phyloP scores from a whole-genome alignment of 306 rosid species.

The Vachellia pachyceras region DNA sequence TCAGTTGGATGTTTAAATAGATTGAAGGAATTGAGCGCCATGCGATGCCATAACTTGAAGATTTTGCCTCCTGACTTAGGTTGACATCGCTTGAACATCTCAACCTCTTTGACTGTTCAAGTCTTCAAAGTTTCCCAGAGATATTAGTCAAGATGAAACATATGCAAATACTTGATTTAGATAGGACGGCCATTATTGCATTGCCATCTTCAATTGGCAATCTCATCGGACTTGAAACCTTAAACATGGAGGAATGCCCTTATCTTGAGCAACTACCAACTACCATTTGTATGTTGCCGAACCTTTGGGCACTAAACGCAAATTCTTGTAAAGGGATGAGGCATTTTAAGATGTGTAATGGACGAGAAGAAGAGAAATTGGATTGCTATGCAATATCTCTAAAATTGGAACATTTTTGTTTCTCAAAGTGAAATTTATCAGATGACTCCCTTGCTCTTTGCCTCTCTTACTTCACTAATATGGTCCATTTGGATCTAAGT shows the following conservation, averaged over 20 bases:
- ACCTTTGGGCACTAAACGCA: background rate
- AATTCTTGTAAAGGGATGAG: background rate
- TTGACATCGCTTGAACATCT: slow-evolving; percentile 2
- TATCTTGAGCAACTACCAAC: background rate
- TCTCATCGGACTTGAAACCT: background rate
- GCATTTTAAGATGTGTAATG: background rate
- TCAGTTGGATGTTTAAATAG: background rate
- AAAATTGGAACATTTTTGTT: background rate
- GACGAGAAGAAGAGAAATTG: background rate
- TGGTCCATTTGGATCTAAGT: background rate
- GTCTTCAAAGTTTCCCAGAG: slow-evolving; percentile 1
- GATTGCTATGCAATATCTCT: background rate
- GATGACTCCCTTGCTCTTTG: background rate
- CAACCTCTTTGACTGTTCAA: background rate
- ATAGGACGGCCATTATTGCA: background rate
- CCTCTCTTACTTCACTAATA: background rate
- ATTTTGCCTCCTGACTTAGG: background rate
- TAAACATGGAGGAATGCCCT: background rate
- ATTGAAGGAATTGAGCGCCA: background rate
- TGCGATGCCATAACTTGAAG: background rate
- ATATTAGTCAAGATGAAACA: background rate
- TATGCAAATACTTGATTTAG: background rate
- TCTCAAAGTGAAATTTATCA: background rate
- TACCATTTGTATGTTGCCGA: background rate
- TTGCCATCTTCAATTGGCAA: slow-evolving; percentile 16